Percentiles rank a stretch among this genome's conserved stretches.
Conservation (phyloP, 768 basidiomycete species). For the Tubosaeta sp. region DNA sequence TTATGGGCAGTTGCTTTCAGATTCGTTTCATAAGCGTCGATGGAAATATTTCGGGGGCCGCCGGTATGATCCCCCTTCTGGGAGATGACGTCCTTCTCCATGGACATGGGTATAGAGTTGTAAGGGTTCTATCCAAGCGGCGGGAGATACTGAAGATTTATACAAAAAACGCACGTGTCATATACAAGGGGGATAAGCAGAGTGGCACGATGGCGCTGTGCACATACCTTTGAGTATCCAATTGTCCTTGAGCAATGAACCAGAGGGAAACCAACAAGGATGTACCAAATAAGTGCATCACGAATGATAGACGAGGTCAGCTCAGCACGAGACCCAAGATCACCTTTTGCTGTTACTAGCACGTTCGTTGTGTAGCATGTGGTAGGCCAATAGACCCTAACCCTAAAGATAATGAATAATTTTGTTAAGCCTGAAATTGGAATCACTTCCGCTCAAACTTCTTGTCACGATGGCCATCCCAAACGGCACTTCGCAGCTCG, state of each 20-base stretch:
- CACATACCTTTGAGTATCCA: conserved; percentile 3
- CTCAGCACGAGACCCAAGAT: background rate
- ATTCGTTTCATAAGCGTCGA: conserved; percentile 20
- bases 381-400: background rate
- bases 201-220: conserved; percentile 2
- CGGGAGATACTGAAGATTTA: conserved; percentile 15
- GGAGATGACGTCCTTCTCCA: conserved; percentile 12
- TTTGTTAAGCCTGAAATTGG: background rate
- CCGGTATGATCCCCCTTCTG: conserved; percentile 7
- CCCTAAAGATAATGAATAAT: background rate
- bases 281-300: background rate
- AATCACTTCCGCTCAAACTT: conserved; percentile 1
- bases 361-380: conserved; percentile 10
- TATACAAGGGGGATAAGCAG: background rate
- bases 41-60: conserved; percentile 16
- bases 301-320: too few species aligned
- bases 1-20: conserved; percentile 22
- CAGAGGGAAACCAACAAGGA: background rate
- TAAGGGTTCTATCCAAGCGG: background rate
- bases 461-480: conserved; percentile 44
- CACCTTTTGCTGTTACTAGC: background rate
- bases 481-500: conserved; percentile 28
- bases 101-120: conserved; percentile 17
- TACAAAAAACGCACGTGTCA: conserved; percentile 24
- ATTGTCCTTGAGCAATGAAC: background rate